Conservation (phyloP, 768 basidiomycete genomes). For the Multifurca ochricompacta region DNA sequence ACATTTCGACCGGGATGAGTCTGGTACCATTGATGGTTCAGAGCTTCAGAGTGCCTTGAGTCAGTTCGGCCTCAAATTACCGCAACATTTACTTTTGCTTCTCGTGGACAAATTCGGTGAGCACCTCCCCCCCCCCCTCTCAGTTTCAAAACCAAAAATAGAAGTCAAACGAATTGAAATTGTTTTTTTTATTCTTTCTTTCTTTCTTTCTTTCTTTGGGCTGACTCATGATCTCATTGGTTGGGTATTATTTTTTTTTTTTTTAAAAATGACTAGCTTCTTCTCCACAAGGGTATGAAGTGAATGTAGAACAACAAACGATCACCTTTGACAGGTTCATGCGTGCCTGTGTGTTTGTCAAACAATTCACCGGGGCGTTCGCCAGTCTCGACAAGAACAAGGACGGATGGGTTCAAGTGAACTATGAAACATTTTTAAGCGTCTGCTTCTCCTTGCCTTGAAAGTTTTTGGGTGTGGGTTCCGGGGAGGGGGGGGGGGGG, state of each 20-base stretch:
- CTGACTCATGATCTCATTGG: background rate
- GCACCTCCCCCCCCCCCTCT: constrained; percentile 14
- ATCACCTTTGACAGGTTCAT: constrained; percentile 86
- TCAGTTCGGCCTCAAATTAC: constrained; percentile 72
- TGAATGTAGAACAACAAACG: constrained; percentile 34
- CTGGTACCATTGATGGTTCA: constrained; percentile 64
- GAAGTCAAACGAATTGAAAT: too few species aligned
- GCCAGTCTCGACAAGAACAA: constrained; percentile 52
- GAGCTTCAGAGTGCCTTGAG: constrained; percentile 63
- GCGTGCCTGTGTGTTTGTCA: constrained; percentile 74
- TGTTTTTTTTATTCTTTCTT: too few species aligned
- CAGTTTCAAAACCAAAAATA: too few species aligned
- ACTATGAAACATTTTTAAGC: constrained; percentile 64
- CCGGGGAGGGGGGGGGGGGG: too few species aligned
- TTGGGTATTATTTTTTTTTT: background rate
- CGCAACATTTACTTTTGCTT: constrained; percentile 53
- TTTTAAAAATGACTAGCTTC: constrained; percentile 24
- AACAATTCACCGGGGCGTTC: constrained; percentile 71
- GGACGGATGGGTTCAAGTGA: constrained; percentile 57
- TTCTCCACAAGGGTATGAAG: constrained; percentile 23
- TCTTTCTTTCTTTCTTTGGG: background rate
- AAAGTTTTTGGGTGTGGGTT: background rate
- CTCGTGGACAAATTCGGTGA: constrained; percentile 76
- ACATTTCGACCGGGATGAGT: constrained; percentile 74
- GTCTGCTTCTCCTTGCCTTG: constrained; percentile 55